Conservation (phyloP, 2,329 filamentous ascomycete species). For the Aspergillus spinulosporus region DNA sequence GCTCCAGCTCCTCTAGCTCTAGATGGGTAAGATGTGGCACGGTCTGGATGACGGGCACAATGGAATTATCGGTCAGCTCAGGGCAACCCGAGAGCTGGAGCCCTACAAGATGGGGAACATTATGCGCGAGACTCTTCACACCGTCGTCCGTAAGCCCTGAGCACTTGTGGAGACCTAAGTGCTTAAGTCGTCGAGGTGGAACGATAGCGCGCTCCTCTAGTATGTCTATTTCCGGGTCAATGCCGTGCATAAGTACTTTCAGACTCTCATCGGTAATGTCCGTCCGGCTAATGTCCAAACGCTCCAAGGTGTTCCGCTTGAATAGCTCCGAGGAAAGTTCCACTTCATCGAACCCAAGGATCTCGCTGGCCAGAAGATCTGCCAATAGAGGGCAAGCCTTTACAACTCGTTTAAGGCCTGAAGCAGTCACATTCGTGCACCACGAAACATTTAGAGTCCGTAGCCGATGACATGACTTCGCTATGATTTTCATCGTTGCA, state of each 20-base stretch:
- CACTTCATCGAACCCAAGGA: slow-evolving; percentile 73
- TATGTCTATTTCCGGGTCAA: slow-evolving; percentile 74
- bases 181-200: slow-evolving; percentile 73
- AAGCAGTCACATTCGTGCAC: slow-evolving; percentile 82
- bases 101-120: slow-evolving; percentile 77
- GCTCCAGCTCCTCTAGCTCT: slow-evolving; percentile 81
- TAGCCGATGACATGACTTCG: slow-evolving; percentile 75
- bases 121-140: slow-evolving; percentile 68
- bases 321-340: slow-evolving; percentile 75
- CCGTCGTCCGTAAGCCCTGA: slow-evolving; percentile 69
- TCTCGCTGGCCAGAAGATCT: slow-evolving; percentile 79
- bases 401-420: slow-evolving; percentile 71
- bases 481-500: slow-evolving; percentile 80
- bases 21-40: slow-evolving; percentile 78
- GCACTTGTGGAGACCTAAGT: slow-evolving; percentile 83
- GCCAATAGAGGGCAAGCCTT: slow-evolving; percentile 70
- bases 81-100: slow-evolving; percentile 78
- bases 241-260: slow-evolving; percentile 71
- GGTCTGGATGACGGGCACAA: slow-evolving; percentile 72
- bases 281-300: slow-evolving; percentile 75
- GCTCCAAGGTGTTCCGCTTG: slow-evolving; percentile 75
- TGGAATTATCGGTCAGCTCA: slow-evolving; percentile 69
- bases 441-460: slow-evolving; percentile 87
- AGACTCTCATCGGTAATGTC: slow-evolving; percentile 76
- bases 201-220: slow-evolving; percentile 75